Base-by-base conservation (phyloP, 2,329 filamentous ascomycete genomes). In the Fonsecaea pedrosoi region DNA sequence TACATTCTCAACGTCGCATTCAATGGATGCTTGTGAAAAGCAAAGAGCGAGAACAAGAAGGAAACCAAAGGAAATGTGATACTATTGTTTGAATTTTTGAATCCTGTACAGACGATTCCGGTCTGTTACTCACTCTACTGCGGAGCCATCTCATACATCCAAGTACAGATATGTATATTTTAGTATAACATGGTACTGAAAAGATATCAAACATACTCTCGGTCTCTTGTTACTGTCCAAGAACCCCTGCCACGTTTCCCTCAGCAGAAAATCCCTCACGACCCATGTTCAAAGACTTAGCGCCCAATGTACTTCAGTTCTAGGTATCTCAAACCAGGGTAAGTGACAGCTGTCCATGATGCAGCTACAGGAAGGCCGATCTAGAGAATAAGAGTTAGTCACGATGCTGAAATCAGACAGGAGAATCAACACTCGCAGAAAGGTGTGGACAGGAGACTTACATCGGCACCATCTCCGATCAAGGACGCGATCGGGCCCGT, bases 291-390 rank as follows among this genome's bases (percentile, higher is more conserved):
- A 21, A 21, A 15, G 30, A n/a, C n/a, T 32, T 53, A 65, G 30
- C 62, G 45, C 35, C 56, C 56, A 13, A 60, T 42, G 34, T 42
- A 79, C 71, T 79, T 82, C 42, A 86, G 74, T 74, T 88, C 85
- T 68, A 82, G 73, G 71, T 78, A 82, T 62, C 85, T 78, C 60
- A 87, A 71, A 4, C 83, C 83, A 5, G 85, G 84, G 72, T 85
- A 89, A 1, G 87, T 80, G 4, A 89, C 53, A 2, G 79, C 84
- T 4, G 85, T 84, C 85, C 85, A 89, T 0, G 82, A 80, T 72
- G 88, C 88, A 1, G 85, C 86, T 42, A 89, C 83, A 69, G 86
- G 87, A 45, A 85, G 85, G 1, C 85, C 85, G 83, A 87, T 85
- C 78, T 88, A 85, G 56, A 82, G 85, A 21, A 85, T 85, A 42